Evolutionary conservation across 164 flowering plant genomes (phyloP).

Genomic region (Macadamia tetraphylla): DNA sequence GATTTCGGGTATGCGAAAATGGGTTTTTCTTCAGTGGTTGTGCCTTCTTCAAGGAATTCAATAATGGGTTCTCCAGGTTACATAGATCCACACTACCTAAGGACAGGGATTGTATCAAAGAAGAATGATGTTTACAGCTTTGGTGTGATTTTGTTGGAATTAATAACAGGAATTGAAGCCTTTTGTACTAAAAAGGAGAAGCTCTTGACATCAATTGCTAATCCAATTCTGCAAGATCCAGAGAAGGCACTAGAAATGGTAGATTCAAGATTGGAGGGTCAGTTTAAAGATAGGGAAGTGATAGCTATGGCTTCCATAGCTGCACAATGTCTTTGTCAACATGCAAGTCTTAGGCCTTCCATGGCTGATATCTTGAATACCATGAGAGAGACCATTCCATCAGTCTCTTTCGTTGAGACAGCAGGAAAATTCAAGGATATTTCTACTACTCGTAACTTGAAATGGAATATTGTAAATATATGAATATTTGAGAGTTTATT

Average conservation of each 20-base stretch:
- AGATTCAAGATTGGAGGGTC: slow-evolving; percentile 41
- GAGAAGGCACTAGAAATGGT: slow-evolving; percentile 32
- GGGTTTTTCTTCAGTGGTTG: slow-evolving; percentile 52
- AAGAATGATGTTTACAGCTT: too few species aligned
- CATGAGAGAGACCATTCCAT: slow-evolving; percentile 27
- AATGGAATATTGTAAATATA: background rate
- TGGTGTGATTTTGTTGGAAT: too few species aligned
- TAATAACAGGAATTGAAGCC: slow-evolving; percentile 30
- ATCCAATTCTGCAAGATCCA: slow-evolving; percentile 22
- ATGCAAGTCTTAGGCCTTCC: slow-evolving; percentile 51
- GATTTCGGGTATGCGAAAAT: slow-evolving; percentile 73
- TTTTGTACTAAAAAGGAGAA: slow-evolving; percentile 34
- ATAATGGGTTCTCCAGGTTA: too few species aligned
- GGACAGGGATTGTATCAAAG: too few species aligned
- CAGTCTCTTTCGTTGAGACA: slow-evolving; percentile 11
- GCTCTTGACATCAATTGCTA: slow-evolving; percentile 26
- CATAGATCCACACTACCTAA: too few species aligned
- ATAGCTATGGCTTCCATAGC: slow-evolving; percentile 32
- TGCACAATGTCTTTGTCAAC: slow-evolving; percentile 34
- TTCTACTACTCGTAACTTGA: background rate
- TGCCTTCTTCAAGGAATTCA: too few species aligned
- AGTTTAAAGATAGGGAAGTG: slow-evolving; percentile 36
- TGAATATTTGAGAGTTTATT: too few species aligned
- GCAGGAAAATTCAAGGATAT: background rate
- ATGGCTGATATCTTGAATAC: slow-evolving; percentile 36